Evolutionary conservation across 805 yeast species (phyloP).

Genomic region (Metschnikowia gelsemii): DNA sequence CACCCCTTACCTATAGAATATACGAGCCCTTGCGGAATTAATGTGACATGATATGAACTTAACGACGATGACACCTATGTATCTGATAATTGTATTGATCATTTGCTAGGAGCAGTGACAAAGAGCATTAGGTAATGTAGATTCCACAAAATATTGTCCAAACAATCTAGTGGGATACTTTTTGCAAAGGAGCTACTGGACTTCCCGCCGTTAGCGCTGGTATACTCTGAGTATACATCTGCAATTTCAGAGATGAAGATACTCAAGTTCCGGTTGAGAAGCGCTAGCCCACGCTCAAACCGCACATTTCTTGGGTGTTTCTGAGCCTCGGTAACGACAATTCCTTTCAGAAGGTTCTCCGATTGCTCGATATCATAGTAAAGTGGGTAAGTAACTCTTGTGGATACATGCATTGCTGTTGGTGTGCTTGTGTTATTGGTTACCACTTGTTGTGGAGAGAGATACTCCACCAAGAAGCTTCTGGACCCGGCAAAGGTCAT

Average conservation of each 20-base stretch:
- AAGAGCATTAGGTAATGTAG: slow-evolving; percentile 36
- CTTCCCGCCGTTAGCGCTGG: slow-evolving; percentile 10
- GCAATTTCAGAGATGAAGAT: slow-evolving; percentile 25
- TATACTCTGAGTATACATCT: slow-evolving; percentile 18
- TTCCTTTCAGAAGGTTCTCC: slow-evolving; percentile 17
- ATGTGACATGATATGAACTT: neutral
- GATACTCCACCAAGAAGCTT: slow-evolving; percentile 26
- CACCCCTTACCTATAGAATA: too few relatives aligned
- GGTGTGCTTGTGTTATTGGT: slow-evolving; percentile 5
- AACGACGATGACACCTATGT: too few relatives aligned
- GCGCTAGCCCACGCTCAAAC: slow-evolving; percentile 35
- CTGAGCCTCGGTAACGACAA: slow-evolving; percentile 5
- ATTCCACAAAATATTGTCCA: slow-evolving; percentile 43
- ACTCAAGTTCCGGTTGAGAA: slow-evolving; percentile 33
- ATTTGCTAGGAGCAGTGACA: slow-evolving; percentile 26
- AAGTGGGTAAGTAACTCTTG: slow-evolving; percentile 26
- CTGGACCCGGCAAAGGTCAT: slow-evolving; percentile 26
- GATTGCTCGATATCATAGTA: slow-evolving; percentile 26
- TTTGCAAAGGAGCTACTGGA: slow-evolving; percentile 11
- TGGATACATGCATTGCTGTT: slow-evolving; percentile 7
- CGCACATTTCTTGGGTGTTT: slow-evolving; percentile 21
- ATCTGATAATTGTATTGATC: neutral
- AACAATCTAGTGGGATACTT: slow-evolving; percentile 37
- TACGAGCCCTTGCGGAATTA: neutral
- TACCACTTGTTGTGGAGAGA: slow-evolving; percentile 11